Evolutionary conservation across 75 land plant genomes (phyloP), one percentile per base, ranked within the genome.

Genomic region (Cupressus sempervirens): DNA sequence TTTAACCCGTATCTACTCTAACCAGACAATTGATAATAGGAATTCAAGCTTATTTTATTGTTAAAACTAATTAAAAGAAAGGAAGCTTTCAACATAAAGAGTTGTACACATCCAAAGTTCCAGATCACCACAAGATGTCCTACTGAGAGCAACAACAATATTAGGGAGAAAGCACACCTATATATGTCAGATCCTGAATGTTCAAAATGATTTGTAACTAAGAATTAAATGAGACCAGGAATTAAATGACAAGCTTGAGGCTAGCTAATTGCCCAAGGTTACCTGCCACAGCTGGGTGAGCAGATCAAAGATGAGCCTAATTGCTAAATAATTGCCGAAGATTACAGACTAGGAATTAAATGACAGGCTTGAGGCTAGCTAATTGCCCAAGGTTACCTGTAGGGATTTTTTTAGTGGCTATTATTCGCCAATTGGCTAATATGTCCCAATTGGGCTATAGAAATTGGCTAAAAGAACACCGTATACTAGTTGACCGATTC

Each of bases 241-340:
- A 38, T 38, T 38, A 38, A 13, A 15, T 40, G 23, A n/a, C 40
- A 77, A 4, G 7, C 80, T 38, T 23, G 7, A 43, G 29, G 83
- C 29, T 29, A 48, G 3, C 12, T 13, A 41, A 81, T 81, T 50
- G 16, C 34, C 40, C 26, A 53, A 82, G 36, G 15, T 34, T 86
- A 94, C 96, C 96, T n/a, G n/a, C 3, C 97, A 90, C 38, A 97
- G 85, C 7, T 97, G 89, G 8, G 94, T 95, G 32, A 97, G 91
- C 36, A 97, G 94, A 74, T 97, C 99, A 94, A 97, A 97, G 75
- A 97, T 97, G 99, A 77, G 96, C 99, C 91, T 94, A 97, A 72
- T 97, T 97, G 88, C 48, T 46, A 46, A 46, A 46, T 46, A 46
- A 46, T 46, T 46, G 6, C 53, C 38, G 10, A 53, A 82, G 36